These are phyloP conservation scores for Aspergillus sergii DNA, from an alignment of 2,329 filamentous ascomycete genomes.

Conservation along the genomic window DNA sequence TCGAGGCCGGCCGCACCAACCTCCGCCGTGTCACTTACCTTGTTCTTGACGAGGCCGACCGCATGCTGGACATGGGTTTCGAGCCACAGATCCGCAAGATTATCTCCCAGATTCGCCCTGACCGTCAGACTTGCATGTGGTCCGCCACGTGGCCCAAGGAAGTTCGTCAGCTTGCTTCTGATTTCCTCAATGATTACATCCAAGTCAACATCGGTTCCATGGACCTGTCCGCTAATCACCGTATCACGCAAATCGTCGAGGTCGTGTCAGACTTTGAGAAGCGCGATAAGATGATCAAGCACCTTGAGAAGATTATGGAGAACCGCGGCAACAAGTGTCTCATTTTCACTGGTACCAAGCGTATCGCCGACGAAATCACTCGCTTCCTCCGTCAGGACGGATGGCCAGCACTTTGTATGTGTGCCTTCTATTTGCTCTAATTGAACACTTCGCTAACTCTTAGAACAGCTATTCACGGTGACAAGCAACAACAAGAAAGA, in stretches of 20 bases:
- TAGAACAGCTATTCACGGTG: conserved; percentile 83
- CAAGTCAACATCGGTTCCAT: conserved; percentile 98
- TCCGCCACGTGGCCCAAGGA: conserved; percentile 99
- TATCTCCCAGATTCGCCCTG: conserved; percentile 93
- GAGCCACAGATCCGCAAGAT: conserved; percentile 99
- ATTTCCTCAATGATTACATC: conserved; percentile 94
- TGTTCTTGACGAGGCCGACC: conserved; percentile 97
- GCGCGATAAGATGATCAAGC: conserved; percentile 95
- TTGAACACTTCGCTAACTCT: conserved; percentile 38
- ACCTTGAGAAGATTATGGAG: conserved; percentile 97
- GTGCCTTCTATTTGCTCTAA: conserved; percentile 24
- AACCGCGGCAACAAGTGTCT: conserved; percentile 93
- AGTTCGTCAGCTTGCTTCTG: conserved; percentile 84
- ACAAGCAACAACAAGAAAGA: conserved; percentile 99
- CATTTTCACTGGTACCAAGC: conserved; percentile 84
- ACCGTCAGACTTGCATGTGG: conserved; percentile 99
- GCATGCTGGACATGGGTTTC: conserved; percentile 99
- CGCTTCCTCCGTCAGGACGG: conserved; percentile 96
- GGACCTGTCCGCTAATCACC: conserved; percentile 94
- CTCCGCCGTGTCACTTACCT: conserved; percentile 96
- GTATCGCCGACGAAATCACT: conserved; percentile 96
- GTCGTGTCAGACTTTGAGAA: conserved; percentile 97
- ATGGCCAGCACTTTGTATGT: conserved; percentile 93
- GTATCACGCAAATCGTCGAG: conserved; percentile 97
- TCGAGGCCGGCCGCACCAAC: conserved; percentile 97